Base-by-base conservation (phyloP, 2,329 filamentous ascomycete species). In the Aureobasidium sp. region DNA sequence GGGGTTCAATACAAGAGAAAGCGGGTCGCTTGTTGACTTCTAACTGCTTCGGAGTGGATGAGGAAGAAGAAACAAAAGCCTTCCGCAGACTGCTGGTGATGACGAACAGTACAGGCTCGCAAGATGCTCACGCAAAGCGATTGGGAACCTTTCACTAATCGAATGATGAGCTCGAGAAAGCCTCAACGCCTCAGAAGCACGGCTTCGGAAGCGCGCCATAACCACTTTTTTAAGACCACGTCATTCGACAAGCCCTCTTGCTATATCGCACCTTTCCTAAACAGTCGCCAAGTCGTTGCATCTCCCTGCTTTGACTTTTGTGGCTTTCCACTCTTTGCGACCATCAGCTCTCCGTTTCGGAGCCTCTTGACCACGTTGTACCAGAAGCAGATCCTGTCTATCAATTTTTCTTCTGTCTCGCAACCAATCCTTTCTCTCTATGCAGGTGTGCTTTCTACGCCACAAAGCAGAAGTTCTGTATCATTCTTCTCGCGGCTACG, bases 131-230 rank as follows among this genome's bases (percentile, higher is more conserved):
- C 47, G 34, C 17, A 44, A n/a, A 36, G 47, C 47, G 12, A 52
- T 6, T 17, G 57, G 56, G 34, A 59, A 59, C 44, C 56, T 59
- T 59, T 41, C 44, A 59, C 56, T 50, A 52, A 51, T 61, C 57
- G 57, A 61, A 44, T 51, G 57, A 51, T 52, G 57, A 27, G 39
- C 57, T 52, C 36, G 56, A 60, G 37, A 8, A 24, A 61, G 26
- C 52, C 44, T 61, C 57, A 61, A 61, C 47, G 57, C 29, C 47
- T 26, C 39, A 34, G 3, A 29, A 52, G 57, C 57, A 61, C 47
- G 57, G 57, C 47, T 61, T 44, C 57, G 47, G 56, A 59, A 41
- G 34, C 13, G 56, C 46, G 27, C 57, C 46, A 52, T 47, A 59
- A 37, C 41, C 17, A 51, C 24, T 44, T 26, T 12, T n/a, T 47